Base-by-base conservation (phyloP, 331 rosid species). In the Pyrus hybrid region DNA sequence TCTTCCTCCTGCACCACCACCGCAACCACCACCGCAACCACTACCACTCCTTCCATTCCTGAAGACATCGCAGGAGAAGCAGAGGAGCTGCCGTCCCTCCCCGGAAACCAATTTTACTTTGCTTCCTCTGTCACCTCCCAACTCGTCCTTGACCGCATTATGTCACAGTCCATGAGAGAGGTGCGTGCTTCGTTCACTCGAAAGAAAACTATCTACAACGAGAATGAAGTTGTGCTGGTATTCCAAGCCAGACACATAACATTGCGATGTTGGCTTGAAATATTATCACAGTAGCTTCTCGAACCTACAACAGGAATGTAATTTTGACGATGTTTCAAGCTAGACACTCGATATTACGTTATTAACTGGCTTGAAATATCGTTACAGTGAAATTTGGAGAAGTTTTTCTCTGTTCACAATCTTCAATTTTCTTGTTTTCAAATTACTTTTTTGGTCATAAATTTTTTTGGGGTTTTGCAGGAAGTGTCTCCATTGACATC, bases 141-240 rank as follows among this genome's bases (percentile, higher is more conserved):
- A 76, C 87, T 91, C 11, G 89, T 93, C 7, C 93, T 93, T 63
- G 96, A 93, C 63, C 93, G 98, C 81, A 93, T 93, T 16, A 91
- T 93, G 97, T 93, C 98, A 17, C 97, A 93, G 75, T 91, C 98
- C 3, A 80, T 86, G 71, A 89, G 96, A 90, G 99, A 94, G 98
- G 92, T 91, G 8, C 13, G 28, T 72, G 45, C 57, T 47, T 53
- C 17, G 2, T 72, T 63, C 30, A n/a, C 47, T 41, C 14, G 5
- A 11, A 41, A 41, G 47, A 41, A 41, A 41, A 5, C 5, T 11
- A 41, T 0, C 47, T 11, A 3, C 14, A 41, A 41, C 47, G 14
- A 1, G 14, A 11, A 11, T 3, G 47, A 3, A 41, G 14, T 41
- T 3, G 14, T 41, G 47, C 1, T 3, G 45, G 4, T 41, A 41